Conservation (phyloP, 1,139 yeast genomes). For the Hansenula sp. region DNA sequence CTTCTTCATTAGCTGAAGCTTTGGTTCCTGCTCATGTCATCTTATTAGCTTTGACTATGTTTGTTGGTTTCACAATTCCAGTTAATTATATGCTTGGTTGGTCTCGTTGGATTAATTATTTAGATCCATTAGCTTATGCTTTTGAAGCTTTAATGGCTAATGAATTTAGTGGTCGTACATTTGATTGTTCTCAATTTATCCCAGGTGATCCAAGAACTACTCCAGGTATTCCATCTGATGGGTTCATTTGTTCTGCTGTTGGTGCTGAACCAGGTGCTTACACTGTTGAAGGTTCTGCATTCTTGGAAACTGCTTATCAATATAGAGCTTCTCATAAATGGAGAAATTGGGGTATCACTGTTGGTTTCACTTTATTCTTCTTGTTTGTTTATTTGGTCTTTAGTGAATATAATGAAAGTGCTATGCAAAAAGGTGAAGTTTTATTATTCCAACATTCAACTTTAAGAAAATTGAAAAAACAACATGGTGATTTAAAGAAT, state of each 20-base stretch:
- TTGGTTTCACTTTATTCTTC: conserved; percentile 29
- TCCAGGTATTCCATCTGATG: conserved; percentile 40
- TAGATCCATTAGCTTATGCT: conserved; percentile 66
- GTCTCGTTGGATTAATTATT: conserved; percentile 76
- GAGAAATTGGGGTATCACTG: conserved; percentile 76
- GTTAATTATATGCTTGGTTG: conserved; percentile 65
- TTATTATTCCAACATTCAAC: conserved; percentile 56
- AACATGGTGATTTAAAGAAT: conserved; percentile 7
- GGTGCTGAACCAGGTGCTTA: conserved; percentile 58
- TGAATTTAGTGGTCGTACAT: conserved; percentile 37
- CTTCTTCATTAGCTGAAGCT: conserved; percentile 58
- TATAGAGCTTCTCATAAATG: conserved; percentile 63
- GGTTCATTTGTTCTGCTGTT: conserved; percentile 55
- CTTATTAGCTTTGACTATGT: conserved; percentile 57
- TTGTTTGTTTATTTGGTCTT: conserved; percentile 37
- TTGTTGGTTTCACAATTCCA: conserved; percentile 76
- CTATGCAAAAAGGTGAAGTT: conserved; percentile 81
- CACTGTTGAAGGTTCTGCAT: conserved; percentile 54
- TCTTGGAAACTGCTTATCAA: conserved; percentile 48
- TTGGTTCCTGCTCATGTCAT: conserved; percentile 69
- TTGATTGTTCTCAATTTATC: conserved; percentile 40
- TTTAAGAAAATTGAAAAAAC: conserved; percentile 30
- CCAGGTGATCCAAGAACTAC: conserved; percentile 32
- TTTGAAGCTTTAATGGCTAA: conserved; percentile 66
- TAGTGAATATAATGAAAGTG: conserved; percentile 66